Conservation (phyloP, 108 stramenopile genomes). For the Nitzschia sp. region DNA sequence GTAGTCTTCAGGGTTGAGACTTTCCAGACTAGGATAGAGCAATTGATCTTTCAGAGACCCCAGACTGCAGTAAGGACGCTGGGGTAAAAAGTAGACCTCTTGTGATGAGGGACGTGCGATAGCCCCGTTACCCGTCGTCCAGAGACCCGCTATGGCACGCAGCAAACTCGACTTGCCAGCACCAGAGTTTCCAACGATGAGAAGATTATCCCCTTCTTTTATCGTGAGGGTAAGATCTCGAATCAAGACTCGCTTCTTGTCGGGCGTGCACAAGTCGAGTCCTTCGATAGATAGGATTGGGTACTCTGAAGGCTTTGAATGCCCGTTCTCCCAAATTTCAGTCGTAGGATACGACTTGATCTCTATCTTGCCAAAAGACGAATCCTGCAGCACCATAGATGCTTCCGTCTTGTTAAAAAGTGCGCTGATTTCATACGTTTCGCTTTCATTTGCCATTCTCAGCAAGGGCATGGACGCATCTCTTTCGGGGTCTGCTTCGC, state of each 20-base stretch:
- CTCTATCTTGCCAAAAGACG: constrained; percentile 35
- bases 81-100: constrained; percentile 93
- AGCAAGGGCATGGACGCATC: constrained; percentile 31
- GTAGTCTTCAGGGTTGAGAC: constrained; percentile 33
- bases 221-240: constrained; percentile 58
- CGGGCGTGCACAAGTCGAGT: constrained; percentile 79
- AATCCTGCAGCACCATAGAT: background rate
- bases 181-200: constrained; percentile 92
- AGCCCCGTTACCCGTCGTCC: constrained; percentile 82
- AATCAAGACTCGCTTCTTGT: constrained; percentile 70
- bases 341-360: constrained; percentile 24
- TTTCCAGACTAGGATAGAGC: constrained; percentile 70
- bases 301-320: background rate
- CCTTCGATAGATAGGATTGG: constrained; percentile 49
- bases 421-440: background rate
- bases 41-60: constrained; percentile 87
- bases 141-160: constrained; percentile 92
- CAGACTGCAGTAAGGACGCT: constrained; percentile 92
- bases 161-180: constrained; percentile 86
- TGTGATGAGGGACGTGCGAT: constrained; percentile 74
- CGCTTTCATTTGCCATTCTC: constrained; percentile 11
- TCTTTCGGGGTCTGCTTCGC: constrained; percentile 57
- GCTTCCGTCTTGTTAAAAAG: background rate
- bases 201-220: constrained; percentile 69
- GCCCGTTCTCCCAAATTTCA: constrained; percentile 2